Percentiles rank a stretch among this genome's conserved stretches.
Conservation (phyloP, 192 early-diverging fungal genomes). For the Coemansia sp. region DNA sequence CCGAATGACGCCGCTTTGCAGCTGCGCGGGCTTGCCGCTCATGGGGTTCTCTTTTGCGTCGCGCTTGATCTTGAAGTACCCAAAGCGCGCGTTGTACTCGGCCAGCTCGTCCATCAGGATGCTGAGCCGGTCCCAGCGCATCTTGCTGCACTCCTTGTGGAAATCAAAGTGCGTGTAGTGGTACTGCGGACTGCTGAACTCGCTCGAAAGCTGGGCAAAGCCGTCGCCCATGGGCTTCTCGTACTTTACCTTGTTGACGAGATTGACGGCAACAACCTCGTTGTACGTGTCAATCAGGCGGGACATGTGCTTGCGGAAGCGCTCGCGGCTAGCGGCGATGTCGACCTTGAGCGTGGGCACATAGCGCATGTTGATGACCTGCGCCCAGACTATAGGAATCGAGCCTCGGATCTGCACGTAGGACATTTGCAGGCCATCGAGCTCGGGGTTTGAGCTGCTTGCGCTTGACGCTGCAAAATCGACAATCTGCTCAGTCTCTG, state of each 20-base stretch:
- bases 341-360: constrained; percentile 81
- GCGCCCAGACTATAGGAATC: constrained; percentile 92
- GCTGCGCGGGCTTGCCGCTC: constrained; percentile 7
- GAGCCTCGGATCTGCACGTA: constrained; percentile 95
- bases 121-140: constrained; percentile 89
- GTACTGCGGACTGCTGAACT: constrained; percentile 56
- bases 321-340: constrained; percentile 28
- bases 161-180: constrained; percentile 95
- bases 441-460: constrained; percentile 9
- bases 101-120: constrained; percentile 78
- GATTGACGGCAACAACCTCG: constrained; percentile 83
- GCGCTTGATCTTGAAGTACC: constrained; percentile 46
- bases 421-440: constrained; percentile 53
- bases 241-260: constrained; percentile 92
- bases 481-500: constrained; percentile 95
- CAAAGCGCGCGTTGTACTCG: constrained; percentile 60
- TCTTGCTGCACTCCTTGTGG: constrained; percentile 93
- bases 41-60: constrained; percentile 1
- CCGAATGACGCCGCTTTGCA: constrained; percentile 80
- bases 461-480: constrained; percentile 53
- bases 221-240: constrained; percentile 80
- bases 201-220: constrained; percentile 66
- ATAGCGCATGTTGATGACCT: constrained; percentile 89
- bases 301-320: constrained; percentile 38
- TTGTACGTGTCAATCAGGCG: constrained; percentile 64